phyloP scores from a whole-genome alignment of 2,329 filamentous ascomycete genomes.

The Cladosporium sp. region DNA sequence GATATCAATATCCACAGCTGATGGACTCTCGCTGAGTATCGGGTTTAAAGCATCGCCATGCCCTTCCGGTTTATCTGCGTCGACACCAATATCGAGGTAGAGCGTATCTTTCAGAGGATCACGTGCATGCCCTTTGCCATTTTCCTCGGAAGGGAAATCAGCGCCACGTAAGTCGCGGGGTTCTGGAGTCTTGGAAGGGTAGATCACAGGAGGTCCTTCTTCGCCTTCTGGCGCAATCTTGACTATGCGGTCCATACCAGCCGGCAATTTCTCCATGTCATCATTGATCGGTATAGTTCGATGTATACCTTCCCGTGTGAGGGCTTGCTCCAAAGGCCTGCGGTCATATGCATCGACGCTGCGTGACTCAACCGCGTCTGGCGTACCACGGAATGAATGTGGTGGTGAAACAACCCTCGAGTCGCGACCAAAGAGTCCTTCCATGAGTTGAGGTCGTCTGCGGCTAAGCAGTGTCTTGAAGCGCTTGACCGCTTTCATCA shows the following conservation, averaged over 20 bases:
- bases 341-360: constrained; percentile 51
- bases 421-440: constrained; percentile 56
- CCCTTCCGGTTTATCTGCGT: constrained; percentile 19
- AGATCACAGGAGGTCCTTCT: not conserved
- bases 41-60: constrained; percentile 19
- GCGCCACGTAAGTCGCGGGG: constrained; percentile 18
- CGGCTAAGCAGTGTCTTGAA: constrained; percentile 72
- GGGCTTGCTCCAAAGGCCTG: constrained; percentile 42
- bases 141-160: constrained; percentile 30
- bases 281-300: constrained; percentile 36
- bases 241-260: constrained; percentile 19
- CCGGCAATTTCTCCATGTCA: constrained; percentile 25
- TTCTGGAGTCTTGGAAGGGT: not conserved
- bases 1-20: constrained; percentile 77
- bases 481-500: constrained; percentile 85
- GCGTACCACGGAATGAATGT: constrained; percentile 42
- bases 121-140: constrained; percentile 57
- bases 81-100: constrained; percentile 69
- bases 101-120: constrained; percentile 61
- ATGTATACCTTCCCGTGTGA: constrained; percentile 53
- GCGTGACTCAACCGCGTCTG: constrained; percentile 32
- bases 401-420: constrained; percentile 56
- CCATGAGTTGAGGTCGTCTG: constrained; percentile 50
- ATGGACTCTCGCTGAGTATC: constrained; percentile 77
- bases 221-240: not conserved